Percentiles rank a stretch among this genome's conserved stretches.
phyloP scores from a whole-genome alignment of 2,329 filamentous ascomycete species.

The Diplodia scrobiculata region DNA sequence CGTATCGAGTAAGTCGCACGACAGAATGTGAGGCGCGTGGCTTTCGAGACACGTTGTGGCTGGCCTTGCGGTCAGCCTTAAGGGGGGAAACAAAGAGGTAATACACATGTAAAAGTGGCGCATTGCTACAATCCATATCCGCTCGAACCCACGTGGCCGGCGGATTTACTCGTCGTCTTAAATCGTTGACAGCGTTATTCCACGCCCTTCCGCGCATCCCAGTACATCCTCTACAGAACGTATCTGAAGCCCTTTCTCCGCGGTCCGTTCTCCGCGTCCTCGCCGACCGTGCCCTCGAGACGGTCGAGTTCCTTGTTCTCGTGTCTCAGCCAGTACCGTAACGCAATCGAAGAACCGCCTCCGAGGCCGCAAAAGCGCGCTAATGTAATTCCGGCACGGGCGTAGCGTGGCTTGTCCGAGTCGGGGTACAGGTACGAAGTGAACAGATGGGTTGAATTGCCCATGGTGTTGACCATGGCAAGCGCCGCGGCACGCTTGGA shows the following conservation, averaged over 20 bases:
- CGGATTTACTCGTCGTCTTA: background rate
- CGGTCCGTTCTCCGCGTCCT: background rate
- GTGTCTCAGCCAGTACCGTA: constrained; percentile 16
- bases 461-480: constrained; percentile 31
- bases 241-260: constrained; percentile 3
- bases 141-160: background rate
- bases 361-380: constrained; percentile 14
- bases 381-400: constrained; percentile 6
- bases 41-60: constrained; percentile 1
- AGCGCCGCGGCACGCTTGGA: constrained; percentile 29
- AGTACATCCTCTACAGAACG: background rate
- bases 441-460: constrained; percentile 10
- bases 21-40: background rate
- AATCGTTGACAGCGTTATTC: background rate
- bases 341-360: background rate
- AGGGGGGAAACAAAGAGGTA: background rate
- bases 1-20: background rate
- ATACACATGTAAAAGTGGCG: background rate
- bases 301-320: constrained; percentile 20
- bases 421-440: constrained; percentile 16
- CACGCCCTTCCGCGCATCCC: background rate
- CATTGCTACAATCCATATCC: background rate
- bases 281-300: constrained; percentile 11
- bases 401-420: constrained; percentile 16
- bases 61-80: background rate